Percentiles rank a stretch among this genome's conserved stretches.
These are phyloP conservation scores for Fusarium stilboides DNA, from an alignment of 2,329 filamentous ascomycete species.

Conservation along the genomic window DNA sequence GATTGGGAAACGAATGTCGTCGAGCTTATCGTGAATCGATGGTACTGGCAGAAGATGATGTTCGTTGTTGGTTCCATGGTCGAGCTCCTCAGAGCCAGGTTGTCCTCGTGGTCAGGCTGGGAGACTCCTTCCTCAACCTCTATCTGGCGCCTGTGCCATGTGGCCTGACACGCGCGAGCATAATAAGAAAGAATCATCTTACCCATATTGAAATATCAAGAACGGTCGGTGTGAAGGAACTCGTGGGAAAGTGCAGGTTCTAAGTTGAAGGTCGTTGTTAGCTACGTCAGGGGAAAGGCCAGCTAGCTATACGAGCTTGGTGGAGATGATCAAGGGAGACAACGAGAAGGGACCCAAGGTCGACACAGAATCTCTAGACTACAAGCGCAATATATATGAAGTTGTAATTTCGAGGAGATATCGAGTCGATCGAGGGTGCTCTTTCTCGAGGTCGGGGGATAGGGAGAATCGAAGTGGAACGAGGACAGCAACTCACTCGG, in stretches of 20 bases:
- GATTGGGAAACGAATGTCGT: conserved; percentile 57
- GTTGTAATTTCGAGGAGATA: conserved; percentile 17
- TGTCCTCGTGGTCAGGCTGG: conserved; percentile 44
- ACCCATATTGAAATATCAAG: conserved; percentile 61
- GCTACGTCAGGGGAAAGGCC: conserved; percentile 48
- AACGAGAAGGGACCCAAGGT: conserved; percentile 20
- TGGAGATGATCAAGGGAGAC: conserved; percentile 23
- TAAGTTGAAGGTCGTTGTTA: conserved; percentile 35
- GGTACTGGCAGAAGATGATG: conserved; percentile 41
- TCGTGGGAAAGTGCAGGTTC: conserved; percentile 53
- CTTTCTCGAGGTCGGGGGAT: conserved; percentile 32
- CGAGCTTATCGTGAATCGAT: conserved; percentile 52
- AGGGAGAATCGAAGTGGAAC: conserved; percentile 40
- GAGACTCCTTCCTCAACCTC: conserved; percentile 47
- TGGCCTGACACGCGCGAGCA: conserved; percentile 39
- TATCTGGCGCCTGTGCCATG: conserved; percentile 40
- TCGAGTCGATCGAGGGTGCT: conserved; percentile 33
- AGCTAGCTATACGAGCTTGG: conserved; percentile 44
- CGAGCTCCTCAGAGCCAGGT: conserved; percentile 23
- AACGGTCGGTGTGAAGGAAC: conserved; percentile 53
- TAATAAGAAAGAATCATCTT: conserved; percentile 57
- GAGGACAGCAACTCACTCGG: conserved; percentile 48
- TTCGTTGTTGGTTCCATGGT: conserved; percentile 13
- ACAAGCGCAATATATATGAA: conserved; percentile 19
- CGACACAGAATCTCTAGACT: conserved; percentile 7